Base-by-base conservation (phyloP, 257 asterid genomes). In the Buddleja alternifolia region DNA sequence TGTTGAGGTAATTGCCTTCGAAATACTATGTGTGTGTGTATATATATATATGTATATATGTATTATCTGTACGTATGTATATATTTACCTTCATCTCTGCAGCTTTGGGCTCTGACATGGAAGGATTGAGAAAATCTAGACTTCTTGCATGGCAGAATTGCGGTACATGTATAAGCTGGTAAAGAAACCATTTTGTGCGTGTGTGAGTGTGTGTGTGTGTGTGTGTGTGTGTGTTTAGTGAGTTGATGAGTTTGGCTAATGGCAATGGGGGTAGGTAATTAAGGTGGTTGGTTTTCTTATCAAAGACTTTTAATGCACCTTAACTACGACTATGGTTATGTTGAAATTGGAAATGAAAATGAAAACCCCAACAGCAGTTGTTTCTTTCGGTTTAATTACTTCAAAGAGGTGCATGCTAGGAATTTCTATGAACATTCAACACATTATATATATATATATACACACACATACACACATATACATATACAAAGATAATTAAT, bases 41-140 rank as follows among this genome's bases (percentile, higher is more conserved):
- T 5, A 29, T 5, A 29, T 1, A 29, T 2, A 29, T 5, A 29
- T 29, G 34, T 29, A 29, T 29, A 29, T 29, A 29, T 29, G 5
- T 29, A 29, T 29, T 29, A 29, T 29, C 2, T 29, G 34, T 29
- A 29, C 5, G 34, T 29, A 29, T 29, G 5, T 29, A 29, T 29
- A 1, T 29, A 29, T 0, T 6, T 64, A 84, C 85, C 87, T 77
- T 81, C 77, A 63, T 79, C 82, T 51, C 74, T 53, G 24, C 63
- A 74, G 61, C 69, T 55, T 2, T 74, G 87, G 60, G 85, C 83
- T 81, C 60, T 80, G 15, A 78, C 66, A 55, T 48, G 77, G 50
- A 62, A 20, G 36, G 73, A 42, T 6, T 29, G 60, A 71, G 10
- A 53, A 34, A 41, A 46, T 67, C 75, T 65, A 8, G 41, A 21